Conservation (phyloP, 305 asterid species). For the Solanum hybrid region DNA sequence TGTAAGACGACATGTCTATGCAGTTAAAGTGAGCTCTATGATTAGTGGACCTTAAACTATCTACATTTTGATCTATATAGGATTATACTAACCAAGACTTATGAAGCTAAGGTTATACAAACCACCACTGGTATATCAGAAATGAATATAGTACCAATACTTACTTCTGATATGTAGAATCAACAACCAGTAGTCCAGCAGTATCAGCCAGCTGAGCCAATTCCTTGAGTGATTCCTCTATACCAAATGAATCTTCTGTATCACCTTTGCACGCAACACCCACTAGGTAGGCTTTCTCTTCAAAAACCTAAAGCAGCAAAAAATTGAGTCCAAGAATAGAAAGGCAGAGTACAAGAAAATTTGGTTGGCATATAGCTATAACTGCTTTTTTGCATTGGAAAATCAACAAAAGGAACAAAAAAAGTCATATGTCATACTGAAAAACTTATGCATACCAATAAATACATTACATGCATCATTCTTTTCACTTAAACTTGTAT, state of each 20-base stretch:
- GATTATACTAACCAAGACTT: neutral
- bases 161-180: slow-evolving; percentile 83
- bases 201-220: slow-evolving; percentile 92
- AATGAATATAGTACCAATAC: neutral
- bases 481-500: neutral
- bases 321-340: neutral
- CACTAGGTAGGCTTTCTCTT: slow-evolving; percentile 83
- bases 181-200: slow-evolving; percentile 84
- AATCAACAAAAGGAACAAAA: neutral
- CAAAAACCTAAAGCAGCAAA: slow-evolving; percentile 49
- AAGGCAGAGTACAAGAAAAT: neutral
- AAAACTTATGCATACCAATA: neutral
- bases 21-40: neutral
- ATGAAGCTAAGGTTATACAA: neutral
- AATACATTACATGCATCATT: neutral
- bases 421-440: neutral
- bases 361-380: neutral
- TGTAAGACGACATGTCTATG: neutral
- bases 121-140: neutral
- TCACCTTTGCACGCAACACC: slow-evolving; percentile 75
- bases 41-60: neutral
- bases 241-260: slow-evolving; percentile 40
- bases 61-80: neutral
- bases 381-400: neutral
- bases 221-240: slow-evolving; percentile 83